Conservation (phyloP, 2,329 filamentous ascomycete species). For the Fusarium sublunatum region DNA sequence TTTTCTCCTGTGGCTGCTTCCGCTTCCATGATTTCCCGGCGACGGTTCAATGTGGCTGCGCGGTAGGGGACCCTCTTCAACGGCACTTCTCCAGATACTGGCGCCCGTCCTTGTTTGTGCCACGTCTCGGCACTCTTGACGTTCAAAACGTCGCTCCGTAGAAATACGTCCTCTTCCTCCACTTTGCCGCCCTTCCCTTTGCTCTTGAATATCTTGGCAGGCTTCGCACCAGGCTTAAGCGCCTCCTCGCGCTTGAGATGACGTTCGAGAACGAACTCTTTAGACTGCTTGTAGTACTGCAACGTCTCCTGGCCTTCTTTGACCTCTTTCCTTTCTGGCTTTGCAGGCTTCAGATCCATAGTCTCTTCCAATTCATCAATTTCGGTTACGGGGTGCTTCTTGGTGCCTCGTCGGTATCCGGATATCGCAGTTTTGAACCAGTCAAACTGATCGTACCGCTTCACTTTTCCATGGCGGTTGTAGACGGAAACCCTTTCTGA, state of each 20-base stretch:
- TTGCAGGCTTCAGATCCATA: slow-evolving; percentile 78
- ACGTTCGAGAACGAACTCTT: slow-evolving; percentile 85
- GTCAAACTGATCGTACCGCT: slow-evolving; percentile 80
- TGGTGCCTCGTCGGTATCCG: slow-evolving; percentile 69
- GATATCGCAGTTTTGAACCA: slow-evolving; percentile 89
- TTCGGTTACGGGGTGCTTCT: slow-evolving; percentile 68
- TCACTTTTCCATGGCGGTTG: slow-evolving; percentile 80
- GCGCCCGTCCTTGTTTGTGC: slow-evolving; percentile 93
- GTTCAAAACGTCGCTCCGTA: slow-evolving; percentile 79
- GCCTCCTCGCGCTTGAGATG: slow-evolving; percentile 95
- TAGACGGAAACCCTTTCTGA: slow-evolving; percentile 84
- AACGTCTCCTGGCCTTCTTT: slow-evolving; percentile 84
- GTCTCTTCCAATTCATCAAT: slow-evolving; percentile 83
- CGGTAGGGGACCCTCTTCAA: slow-evolving; percentile 90
- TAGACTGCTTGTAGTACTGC: slow-evolving; percentile 87
- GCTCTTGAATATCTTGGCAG: slow-evolving; percentile 79
- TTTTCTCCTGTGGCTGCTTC: slow-evolving; percentile 84
- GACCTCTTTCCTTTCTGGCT: slow-evolving; percentile 77
- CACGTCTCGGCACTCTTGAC: slow-evolving; percentile 96
- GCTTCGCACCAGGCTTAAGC: slow-evolving; percentile 72
- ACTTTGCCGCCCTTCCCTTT: slow-evolving; percentile 78
- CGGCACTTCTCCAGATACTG: slow-evolving; percentile 75
- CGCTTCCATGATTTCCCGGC: slow-evolving; percentile 88
- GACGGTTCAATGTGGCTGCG: slow-evolving; percentile 87
- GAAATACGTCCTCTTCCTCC: slow-evolving; percentile 83